phyloP scores from a whole-genome alignment of 2,329 filamentous ascomycete species.

The Cucurbitaria berberidis region DNA sequence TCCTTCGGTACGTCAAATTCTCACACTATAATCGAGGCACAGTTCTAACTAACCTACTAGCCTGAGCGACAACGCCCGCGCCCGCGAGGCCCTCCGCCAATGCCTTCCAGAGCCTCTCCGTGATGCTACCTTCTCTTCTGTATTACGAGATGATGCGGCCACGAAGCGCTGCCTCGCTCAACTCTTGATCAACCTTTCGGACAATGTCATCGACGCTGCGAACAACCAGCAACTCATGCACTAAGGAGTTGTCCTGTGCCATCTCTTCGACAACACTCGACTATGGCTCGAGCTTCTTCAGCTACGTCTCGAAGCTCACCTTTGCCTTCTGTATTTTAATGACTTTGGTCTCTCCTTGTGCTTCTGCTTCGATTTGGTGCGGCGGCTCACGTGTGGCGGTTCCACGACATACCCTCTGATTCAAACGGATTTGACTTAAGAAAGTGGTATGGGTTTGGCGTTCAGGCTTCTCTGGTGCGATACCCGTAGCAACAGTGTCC shows the following conservation, averaged over 20 bases:
- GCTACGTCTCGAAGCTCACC: constrained; percentile 6
- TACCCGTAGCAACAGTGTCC: constrained; percentile 35
- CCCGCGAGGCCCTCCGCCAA: constrained; percentile 91
- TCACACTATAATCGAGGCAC: neutral
- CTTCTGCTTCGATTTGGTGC: constrained; percentile 30
- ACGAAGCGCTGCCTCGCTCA: constrained; percentile 98
- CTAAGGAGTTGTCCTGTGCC: constrained; percentile 8
- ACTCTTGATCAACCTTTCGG: constrained; percentile 92
- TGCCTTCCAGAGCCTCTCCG: constrained; percentile 98
- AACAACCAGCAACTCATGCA: constrained; percentile 49
- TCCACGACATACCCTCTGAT: constrained; percentile 25
- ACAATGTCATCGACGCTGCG: constrained; percentile 71
- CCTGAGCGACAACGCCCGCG: constrained; percentile 93
- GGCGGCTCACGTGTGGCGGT: constrained; percentile 21
- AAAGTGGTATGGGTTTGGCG: constrained; percentile 32
- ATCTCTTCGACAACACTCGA: constrained; percentile 2
- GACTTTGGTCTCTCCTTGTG: constrained; percentile 29
- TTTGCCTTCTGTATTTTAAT: constrained; percentile 29
- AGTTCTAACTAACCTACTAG: constrained; percentile 57
- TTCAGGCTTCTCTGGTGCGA: constrained; percentile 35
- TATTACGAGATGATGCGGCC: constrained; percentile 93
- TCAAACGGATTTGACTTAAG: constrained; percentile 21
- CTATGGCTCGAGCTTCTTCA: constrained; percentile 8
- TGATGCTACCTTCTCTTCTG: constrained; percentile 95
- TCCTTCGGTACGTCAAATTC: constrained; percentile 73